Evolutionary conservation across 2,329 filamentous ascomycete species (phyloP), one percentile per base, ranked within the genome.

Genomic region (Penicillium vulpinum): DNA sequence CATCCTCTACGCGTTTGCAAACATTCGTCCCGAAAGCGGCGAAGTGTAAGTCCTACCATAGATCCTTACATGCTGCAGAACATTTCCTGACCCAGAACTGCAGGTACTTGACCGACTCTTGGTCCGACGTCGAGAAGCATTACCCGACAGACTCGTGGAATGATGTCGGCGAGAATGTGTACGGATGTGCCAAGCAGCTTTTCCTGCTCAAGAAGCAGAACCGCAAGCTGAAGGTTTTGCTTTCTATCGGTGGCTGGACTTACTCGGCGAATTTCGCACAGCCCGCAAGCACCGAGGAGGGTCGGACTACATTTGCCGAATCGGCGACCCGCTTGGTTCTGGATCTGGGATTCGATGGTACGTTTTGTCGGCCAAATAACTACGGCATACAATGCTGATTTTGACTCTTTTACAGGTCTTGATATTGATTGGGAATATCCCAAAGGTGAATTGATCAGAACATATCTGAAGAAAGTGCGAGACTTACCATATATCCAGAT

Each of bases 1-100:
- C 70, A 77, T 97, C 5, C 85, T 97, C n/a, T 97, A 97, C 68
- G 83, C 92, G 16, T 97, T 97, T 75, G 93, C 91, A 69, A 95
- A 97, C 72, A 84, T 96, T 57, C 83, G 85, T 3, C 82, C 87
- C 2, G 90, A 94, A 24, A 59, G 41, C 2, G 93, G 93, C 46
- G 91, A 96, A 75, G 91, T 95, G 75, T 89, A 81, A 36, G 58
- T 24, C 24, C 11, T 13, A n/a, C n/a, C 3, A 1, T 18, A 28
- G 16, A 24, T 9, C 36, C 26, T 45, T 56, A 13, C 26, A 28
- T 21, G 26, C 18, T 22, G 7, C 16, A 24, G 18, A 33, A 31
- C 7, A 46, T 24, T 26, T 41, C 10, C 48, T 62, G 38, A 54
- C 46, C 4, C 1, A 18, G 22, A 31, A 16, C 24, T 55, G 33